Evolutionary conservation across 2,329 filamentous ascomycete genomes (phyloP).

Genomic region (Pseudogymnoascus sp.): DNA sequence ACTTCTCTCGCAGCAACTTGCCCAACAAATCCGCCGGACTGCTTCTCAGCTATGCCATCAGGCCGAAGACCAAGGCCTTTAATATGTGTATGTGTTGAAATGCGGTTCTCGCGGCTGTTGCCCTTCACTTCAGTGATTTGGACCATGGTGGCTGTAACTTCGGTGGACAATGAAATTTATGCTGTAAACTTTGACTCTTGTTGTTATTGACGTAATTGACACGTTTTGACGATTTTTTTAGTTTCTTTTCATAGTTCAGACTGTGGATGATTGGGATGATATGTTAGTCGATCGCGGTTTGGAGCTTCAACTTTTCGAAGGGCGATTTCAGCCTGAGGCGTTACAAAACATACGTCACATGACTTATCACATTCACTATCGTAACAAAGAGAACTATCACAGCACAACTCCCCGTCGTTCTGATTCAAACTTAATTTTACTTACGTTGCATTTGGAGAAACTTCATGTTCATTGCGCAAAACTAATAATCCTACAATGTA

Average conservation of each 20-base stretch:
- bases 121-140: conserved; percentile 92
- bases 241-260: conserved; percentile 4
- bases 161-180: neutral
- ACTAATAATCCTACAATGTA: conserved; percentile 7
- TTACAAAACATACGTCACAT: conserved; percentile 7
- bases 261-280: neutral
- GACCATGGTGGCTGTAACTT: conserved; percentile 51
- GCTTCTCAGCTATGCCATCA: conserved; percentile 77
- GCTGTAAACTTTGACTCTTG: neutral
- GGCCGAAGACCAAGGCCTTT: conserved; percentile 80
- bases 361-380: neutral
- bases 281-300: conserved; percentile 1
- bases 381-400: neutral
- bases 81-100: conserved; percentile 95
- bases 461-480: neutral
- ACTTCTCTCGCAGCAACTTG: conserved; percentile 85
- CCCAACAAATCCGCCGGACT: conserved; percentile 79
- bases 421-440: neutral
- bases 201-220: conserved; percentile 1
- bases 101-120: conserved; percentile 90
- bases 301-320: conserved; percentile 8
- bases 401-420: too few species aligned
- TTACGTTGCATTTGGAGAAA: neutral
- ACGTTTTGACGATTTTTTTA: neutral
- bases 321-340: conserved; percentile 6